Evolutionary conservation across 2,329 filamentous ascomycete species (phyloP), one percentile per base, ranked within the genome.

Genomic region (Trichoderma breve): DNA sequence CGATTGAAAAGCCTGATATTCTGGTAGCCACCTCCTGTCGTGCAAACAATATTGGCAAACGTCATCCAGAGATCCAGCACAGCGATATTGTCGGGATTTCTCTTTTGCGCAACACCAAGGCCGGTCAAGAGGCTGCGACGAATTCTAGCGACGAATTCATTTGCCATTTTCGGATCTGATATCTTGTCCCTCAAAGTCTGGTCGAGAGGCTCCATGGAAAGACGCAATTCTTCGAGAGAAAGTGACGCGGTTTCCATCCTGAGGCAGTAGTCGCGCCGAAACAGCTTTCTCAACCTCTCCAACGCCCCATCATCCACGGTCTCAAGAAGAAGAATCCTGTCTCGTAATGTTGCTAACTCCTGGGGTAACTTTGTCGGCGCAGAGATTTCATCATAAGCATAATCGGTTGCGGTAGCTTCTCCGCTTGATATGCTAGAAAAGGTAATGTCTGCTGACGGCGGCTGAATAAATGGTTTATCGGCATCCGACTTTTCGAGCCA

Each of bases 401-500:
- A 18, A 11, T 53, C 53, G n/a, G 36, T 3, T n/a, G 39, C 55
- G 2, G 65, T 24, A 6, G 36, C 21, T 53, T 62, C 39, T 30
- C 28, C 57, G 3, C 6, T 57, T 14, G 57, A 61, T 18, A 61
- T 15, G 26, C 26, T 69, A 39, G 57, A 34, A 24, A n/a, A 28
- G 21, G 36, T 15, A 12, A 39, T 14, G 26, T 70, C 61, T 6
- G 73, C 73, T 7, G 73, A 70, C 5, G 72, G 57, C 4, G 57
- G 72, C 15, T 61, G 63, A 30, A 76, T 72, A 66, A 73, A 77
- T 5, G 76, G 72, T 51, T 75, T 75, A 60, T 74, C 74, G 12
- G 74, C 72, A 21, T 77, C 75, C 3, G 75, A 75, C 58, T 73
- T 75, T 53, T 76, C 73, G n/a, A 80, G 73, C 78, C 79, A 79